Evolutionary conservation across 163 green algal species (phyloP).

Genomic region (Chloroidium sp.): DNA sequence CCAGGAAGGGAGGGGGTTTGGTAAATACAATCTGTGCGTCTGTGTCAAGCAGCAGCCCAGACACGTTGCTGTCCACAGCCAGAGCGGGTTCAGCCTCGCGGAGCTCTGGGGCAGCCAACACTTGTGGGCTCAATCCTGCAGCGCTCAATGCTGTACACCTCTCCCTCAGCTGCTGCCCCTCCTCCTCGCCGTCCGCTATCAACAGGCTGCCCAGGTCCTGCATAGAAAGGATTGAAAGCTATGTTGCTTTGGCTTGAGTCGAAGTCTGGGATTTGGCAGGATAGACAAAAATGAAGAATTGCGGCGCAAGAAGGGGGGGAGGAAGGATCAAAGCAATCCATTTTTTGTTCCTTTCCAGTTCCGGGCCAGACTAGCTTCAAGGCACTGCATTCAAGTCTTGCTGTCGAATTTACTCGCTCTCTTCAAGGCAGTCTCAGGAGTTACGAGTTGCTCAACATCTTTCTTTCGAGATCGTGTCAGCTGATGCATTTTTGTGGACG

Average conservation of each 20-base stretch:
- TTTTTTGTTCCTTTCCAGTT: too few species aligned
- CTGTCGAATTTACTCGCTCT: too few species aligned
- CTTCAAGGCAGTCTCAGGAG: too few species aligned
- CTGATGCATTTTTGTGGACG: too few species aligned
- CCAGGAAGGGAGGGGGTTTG: background rate
- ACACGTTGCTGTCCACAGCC: conserved; percentile 12
- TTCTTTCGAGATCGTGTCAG: too few species aligned
- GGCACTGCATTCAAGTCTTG: background rate
- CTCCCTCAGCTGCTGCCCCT: conserved; percentile 1
- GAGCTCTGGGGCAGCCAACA: conserved; percentile 15
- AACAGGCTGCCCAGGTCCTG: conserved; percentile 47
- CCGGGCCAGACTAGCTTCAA: background rate
- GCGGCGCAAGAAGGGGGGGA: too few species aligned
- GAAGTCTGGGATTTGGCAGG: too few species aligned
- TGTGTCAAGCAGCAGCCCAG: conserved; percentile 33
- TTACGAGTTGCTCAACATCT: too few species aligned
- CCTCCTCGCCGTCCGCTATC: conserved; percentile 17
- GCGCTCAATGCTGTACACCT: conserved; percentile 14
- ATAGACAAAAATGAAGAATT: too few species aligned
- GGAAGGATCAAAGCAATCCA: too few species aligned
- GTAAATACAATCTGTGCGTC: conserved; percentile 50
- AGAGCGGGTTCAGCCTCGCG: conserved; percentile 34
- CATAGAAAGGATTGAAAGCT: too few species aligned
- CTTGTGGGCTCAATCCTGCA: conserved; percentile 11
- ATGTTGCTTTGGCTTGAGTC: too few species aligned